Conservation (phyloP, 2,329 filamentous ascomycete species). For the Hypoxylon sp. region DNA sequence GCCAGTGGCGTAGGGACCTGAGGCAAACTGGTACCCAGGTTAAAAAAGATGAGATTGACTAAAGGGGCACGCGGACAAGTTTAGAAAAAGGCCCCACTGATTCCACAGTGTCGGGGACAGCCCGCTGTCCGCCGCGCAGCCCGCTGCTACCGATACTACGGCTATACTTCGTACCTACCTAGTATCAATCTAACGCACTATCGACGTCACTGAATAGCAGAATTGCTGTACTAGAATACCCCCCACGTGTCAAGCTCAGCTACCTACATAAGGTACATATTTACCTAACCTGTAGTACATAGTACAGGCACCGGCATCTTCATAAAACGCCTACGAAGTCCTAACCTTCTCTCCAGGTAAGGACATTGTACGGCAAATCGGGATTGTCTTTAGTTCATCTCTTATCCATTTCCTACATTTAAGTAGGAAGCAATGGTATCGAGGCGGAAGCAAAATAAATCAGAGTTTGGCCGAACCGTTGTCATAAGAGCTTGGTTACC, state of each 20-base stretch:
- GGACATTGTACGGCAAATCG: neutral
- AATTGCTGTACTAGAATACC: constrained; percentile 17
- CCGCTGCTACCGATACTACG: constrained; percentile 28
- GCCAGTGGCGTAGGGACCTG: neutral
- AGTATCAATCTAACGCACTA: too few relatives aligned
- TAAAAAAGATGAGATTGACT: neutral
- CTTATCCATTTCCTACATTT: neutral
- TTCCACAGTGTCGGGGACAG: constrained; percentile 30
- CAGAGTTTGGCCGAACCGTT: too few relatives aligned
- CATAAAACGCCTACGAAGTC: too few relatives aligned
- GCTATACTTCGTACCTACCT: too few relatives aligned
- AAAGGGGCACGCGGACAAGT: constrained; percentile 26
- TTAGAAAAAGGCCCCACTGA: constrained; percentile 23
- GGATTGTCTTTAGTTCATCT: neutral
- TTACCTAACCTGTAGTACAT: too few relatives aligned
- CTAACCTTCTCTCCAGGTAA: neutral
- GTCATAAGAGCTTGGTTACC: too few relatives aligned
- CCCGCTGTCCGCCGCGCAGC: constrained; percentile 13
- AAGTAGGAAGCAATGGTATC: too few relatives aligned
- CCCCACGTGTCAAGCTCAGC: constrained; percentile 2
- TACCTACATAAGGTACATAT: too few relatives aligned
- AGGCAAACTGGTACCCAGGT: neutral
- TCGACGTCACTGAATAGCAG: constrained; percentile 14
- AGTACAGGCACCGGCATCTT: too few relatives aligned
- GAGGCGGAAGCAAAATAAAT: neutral